These are phyloP conservation scores for Collybia sp. DNA, from an alignment of 768 basidiomycete species.

Conservation along the genomic window DNA sequence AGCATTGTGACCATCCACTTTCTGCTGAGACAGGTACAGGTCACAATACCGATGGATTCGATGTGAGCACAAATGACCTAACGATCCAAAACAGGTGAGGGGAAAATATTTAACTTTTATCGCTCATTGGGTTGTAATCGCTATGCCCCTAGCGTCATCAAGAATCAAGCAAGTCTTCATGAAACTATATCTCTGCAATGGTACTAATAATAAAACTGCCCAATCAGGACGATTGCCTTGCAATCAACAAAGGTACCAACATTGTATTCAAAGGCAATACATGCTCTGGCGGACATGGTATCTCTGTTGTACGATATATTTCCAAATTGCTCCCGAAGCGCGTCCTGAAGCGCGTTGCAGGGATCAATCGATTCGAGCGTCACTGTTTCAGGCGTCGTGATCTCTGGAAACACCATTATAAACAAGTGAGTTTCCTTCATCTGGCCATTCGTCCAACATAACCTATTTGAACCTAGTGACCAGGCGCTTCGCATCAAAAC, in stretches of 20 bases:
- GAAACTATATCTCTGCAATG: no score
- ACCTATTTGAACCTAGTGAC: conserved; percentile 23
- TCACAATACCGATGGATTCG: conserved; percentile 17
- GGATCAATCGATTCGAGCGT: conserved; percentile 48
- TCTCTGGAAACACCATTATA: conserved; percentile 49
- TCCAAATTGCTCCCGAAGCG: no score
- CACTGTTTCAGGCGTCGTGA: conserved; percentile 40
- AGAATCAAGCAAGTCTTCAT: no score
- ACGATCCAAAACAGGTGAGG: conserved; percentile 5
- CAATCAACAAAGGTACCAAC: conserved; percentile 14
- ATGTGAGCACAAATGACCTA: conserved; percentile 12
- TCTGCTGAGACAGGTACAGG: conserved; percentile 4
- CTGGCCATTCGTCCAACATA: neutral
- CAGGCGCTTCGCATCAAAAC: conserved; percentile 65
- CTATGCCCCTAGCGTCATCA: no score
- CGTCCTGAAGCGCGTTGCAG: conserved; percentile 26
- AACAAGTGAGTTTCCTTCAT: conserved; percentile 35
- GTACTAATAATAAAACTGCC: no score
- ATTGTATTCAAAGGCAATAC: conserved; percentile 14
- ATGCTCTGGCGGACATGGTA: conserved; percentile 16
- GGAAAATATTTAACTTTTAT: neutral
- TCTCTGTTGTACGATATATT: conserved; percentile 7
- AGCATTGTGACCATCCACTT: neutral
- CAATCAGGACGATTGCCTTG: conserved; percentile 14
- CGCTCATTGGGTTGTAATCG: neutral